phyloP scores from a whole-genome alignment of 2,329 filamentous ascomycete species.

The Colletotrichum kahawae region DNA sequence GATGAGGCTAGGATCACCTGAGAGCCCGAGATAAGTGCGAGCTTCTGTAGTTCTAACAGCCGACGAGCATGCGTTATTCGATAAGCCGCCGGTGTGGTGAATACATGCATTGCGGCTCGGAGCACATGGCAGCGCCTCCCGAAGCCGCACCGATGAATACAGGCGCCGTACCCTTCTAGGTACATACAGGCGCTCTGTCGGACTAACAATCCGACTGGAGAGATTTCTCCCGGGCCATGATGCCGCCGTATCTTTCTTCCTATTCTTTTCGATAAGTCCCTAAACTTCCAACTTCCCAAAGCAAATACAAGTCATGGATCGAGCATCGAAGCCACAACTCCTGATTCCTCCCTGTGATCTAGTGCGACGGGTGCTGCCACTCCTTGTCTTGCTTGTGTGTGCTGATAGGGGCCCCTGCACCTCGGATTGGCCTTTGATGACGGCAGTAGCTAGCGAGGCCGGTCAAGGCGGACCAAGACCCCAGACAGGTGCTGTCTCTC shows the following conservation, averaged over 20 bases:
- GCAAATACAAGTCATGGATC: not conserved
- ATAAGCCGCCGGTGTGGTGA: not conserved
- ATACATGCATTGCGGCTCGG: not conserved
- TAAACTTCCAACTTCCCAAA: not conserved
- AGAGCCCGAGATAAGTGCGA: not conserved
- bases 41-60: not conserved
- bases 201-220: not conserved
- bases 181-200: not conserved
- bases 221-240: not conserved
- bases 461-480: not conserved
- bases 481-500: not conserved
- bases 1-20: not conserved
- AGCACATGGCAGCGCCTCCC: not conserved
- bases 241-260: not conserved
- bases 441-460: not conserved
- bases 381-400: not conserved
- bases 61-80: not conserved
- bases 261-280: not conserved
- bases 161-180: not conserved
- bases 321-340: not conserved
- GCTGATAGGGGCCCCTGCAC: not conserved
- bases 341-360: not conserved
- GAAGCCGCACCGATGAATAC: not conserved
- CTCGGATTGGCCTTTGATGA: not conserved
- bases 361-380: not conserved